phyloP scores from a whole-genome alignment of 805 yeast genomes.

The Yamadazyma philogaea region DNA sequence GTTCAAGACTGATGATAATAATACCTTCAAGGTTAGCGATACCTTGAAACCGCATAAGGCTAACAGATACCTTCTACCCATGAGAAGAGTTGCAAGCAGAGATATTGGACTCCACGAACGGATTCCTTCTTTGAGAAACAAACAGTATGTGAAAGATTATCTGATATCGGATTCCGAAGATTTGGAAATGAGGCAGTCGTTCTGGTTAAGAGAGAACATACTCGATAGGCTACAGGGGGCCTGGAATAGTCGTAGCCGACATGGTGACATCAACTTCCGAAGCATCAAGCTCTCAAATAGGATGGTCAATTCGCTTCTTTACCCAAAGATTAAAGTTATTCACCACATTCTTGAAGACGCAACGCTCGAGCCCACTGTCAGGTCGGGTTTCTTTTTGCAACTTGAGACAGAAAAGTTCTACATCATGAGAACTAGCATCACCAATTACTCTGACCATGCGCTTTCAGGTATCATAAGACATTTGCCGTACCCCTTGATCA shows the following conservation, averaged over 20 bases:
- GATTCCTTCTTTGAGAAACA: constrained; percentile 69
- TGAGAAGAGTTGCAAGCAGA: constrained; percentile 50
- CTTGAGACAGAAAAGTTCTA: constrained; percentile 49
- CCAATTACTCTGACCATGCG: constrained; percentile 42
- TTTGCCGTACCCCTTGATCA: constrained; percentile 41
- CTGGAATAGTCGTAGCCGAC: constrained; percentile 50
- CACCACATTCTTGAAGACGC: constrained; percentile 24
- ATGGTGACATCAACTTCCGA: constrained; percentile 65
- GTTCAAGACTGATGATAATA: constrained; percentile 4
- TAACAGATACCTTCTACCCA: constrained; percentile 65
- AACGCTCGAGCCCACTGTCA: constrained; percentile 9
- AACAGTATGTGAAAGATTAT: constrained; percentile 65
- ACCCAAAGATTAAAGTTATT: constrained; percentile 46
- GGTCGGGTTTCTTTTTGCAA: constrained; percentile 27
- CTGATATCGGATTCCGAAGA: constrained; percentile 56
- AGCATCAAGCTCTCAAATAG: constrained; percentile 57
- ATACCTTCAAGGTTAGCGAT: constrained; percentile 26
- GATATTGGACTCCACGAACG: constrained; percentile 44
- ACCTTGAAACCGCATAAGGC: constrained; percentile 28
- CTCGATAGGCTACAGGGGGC: constrained; percentile 56
- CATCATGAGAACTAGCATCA: constrained; percentile 46
- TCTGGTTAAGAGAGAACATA: constrained; percentile 78
- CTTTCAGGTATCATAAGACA: constrained; percentile 61
- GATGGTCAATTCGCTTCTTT: constrained; percentile 55
- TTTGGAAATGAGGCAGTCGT: constrained; percentile 53